These are phyloP conservation scores for Solanum hybrid DNA, from an alignment of 305 asterid species.

Conservation along the genomic window DNA sequence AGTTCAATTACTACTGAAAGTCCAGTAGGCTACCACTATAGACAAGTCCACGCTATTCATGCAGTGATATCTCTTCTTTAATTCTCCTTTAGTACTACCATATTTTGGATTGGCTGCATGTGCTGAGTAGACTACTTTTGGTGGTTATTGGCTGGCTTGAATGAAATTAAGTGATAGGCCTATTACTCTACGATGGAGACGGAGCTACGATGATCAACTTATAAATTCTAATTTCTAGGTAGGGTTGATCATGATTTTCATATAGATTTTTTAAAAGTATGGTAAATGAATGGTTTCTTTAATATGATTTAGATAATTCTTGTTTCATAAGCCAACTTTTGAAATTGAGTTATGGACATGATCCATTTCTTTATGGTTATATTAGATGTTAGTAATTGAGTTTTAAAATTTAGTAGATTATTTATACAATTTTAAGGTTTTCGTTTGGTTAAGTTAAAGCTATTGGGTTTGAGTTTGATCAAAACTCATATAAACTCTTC, in stretches of 20 bases:
- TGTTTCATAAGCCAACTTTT: accelerated
- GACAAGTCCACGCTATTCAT: background rate
- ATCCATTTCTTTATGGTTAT: background rate
- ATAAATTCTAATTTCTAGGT: background rate
- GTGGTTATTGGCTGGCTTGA: background rate
- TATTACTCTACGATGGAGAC: background rate
- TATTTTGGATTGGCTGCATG: background rate
- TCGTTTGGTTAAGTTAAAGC: background rate
- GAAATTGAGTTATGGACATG: background rate
- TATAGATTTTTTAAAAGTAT: background rate
- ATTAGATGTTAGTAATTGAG: background rate
- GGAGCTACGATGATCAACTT: background rate
- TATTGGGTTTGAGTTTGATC: background rate
- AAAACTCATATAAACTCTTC: background rate
- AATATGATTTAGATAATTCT: background rate
- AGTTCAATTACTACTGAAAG: background rate
- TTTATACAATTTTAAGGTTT: background rate
- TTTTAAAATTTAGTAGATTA: background rate
- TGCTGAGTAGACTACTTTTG: background rate
- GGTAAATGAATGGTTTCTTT: accelerated
- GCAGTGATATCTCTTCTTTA: background rate
- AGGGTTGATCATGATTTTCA: background rate
- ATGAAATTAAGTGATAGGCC: background rate
- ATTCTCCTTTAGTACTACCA: background rate
- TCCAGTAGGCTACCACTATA: background rate